A percentile compares a stretch with the other conserved stretches of the same genome.
Evolutionary conservation across 495 filamentous ascomycete genomes (phyloP).

Genomic region (Penicillium flavigenum): DNA sequence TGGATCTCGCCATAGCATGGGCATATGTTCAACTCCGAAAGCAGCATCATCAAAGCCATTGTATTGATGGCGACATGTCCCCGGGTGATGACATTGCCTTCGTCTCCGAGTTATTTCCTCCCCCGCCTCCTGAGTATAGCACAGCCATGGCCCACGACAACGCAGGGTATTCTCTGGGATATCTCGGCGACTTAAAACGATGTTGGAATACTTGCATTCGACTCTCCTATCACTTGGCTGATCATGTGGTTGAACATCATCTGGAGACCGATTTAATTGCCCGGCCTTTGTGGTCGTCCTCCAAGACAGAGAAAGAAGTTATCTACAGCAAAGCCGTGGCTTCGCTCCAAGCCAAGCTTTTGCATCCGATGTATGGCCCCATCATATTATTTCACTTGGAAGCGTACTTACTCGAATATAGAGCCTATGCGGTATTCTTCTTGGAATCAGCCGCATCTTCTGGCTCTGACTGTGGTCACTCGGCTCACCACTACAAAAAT

Average conservation of each 20-base stretch:
- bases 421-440: constrained; percentile 32
- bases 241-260: constrained; percentile 28
- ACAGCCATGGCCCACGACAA: constrained; percentile 15
- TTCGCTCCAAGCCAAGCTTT: constrained; percentile 25
- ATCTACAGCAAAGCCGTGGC: constrained; percentile 30
- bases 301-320: constrained; percentile 31
- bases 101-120: constrained; percentile 31
- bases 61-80: constrained; percentile 7
- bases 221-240: constrained; percentile 31
- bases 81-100: constrained; percentile 32
- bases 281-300: constrained; percentile 23
- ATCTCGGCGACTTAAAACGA: constrained; percentile 27
- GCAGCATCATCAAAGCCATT: not conserved
- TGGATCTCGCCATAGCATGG: constrained; percentile 28
- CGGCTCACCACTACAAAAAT: constrained; percentile 1
- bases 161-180: constrained; percentile 34
- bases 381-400: not conserved
- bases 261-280: constrained; percentile 25
- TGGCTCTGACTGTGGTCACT: constrained; percentile 2
- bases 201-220: constrained; percentile 35
- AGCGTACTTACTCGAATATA: constrained; percentile 11
- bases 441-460: constrained; percentile 26
- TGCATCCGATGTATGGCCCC: constrained; percentile 26
- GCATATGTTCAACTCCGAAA: constrained; percentile 25
- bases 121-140: constrained; percentile 32